A percentile compares a stretch with the other conserved stretches of the same genome.
Evolutionary conservation across 208 protist genomes (phyloP).

Genomic region (Crithidia acanthocephali): DNA sequence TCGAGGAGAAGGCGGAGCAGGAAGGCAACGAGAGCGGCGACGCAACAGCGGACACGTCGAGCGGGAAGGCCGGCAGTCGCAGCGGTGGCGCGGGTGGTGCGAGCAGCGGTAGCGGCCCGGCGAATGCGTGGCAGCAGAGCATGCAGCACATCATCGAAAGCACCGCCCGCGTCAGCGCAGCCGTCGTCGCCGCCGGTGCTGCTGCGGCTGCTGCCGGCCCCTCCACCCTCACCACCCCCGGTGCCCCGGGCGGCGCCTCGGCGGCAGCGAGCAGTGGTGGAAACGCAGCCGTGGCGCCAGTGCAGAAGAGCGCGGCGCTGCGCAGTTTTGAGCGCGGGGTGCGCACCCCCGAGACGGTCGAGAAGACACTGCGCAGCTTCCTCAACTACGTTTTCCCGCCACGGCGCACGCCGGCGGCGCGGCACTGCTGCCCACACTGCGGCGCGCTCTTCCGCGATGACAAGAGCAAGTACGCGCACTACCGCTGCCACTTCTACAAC

Average conservation of each 20-base stretch:
- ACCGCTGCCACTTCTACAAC: conserved; percentile 79
- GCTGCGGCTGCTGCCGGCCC: neutral
- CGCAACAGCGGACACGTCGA: neutral
- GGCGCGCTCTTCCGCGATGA: conserved; percentile 53
- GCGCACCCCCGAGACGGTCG: conserved; percentile 43
- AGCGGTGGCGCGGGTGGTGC: neutral
- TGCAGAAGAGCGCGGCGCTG: conserved; percentile 22
- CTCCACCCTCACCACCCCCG: neutral
- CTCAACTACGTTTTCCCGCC: conserved; percentile 67
- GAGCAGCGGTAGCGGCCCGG: neutral
- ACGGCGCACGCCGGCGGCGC: conserved; percentile 29
- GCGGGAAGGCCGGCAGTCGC: neutral
- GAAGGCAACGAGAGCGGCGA: conserved; percentile 2
- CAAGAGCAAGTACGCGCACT: conserved; percentile 69
- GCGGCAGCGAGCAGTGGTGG: neutral
- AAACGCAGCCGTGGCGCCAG: neutral
- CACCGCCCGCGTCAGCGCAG: conserved; percentile 29
- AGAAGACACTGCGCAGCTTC: conserved; percentile 60
- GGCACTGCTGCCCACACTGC: conserved; percentile 68
- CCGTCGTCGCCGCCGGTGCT: conserved; percentile 8
- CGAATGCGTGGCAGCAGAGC: conserved; percentile 25
- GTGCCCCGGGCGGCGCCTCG: neutral
- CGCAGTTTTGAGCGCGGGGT: conserved; percentile 28
- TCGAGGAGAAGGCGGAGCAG: conserved; percentile 23
- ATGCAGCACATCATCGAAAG: conserved; percentile 37